Percentiles rank a stretch among this genome's conserved stretches.
Conservation (phyloP, 257 asterid genomes). For the Ilex aquifolium region DNA sequence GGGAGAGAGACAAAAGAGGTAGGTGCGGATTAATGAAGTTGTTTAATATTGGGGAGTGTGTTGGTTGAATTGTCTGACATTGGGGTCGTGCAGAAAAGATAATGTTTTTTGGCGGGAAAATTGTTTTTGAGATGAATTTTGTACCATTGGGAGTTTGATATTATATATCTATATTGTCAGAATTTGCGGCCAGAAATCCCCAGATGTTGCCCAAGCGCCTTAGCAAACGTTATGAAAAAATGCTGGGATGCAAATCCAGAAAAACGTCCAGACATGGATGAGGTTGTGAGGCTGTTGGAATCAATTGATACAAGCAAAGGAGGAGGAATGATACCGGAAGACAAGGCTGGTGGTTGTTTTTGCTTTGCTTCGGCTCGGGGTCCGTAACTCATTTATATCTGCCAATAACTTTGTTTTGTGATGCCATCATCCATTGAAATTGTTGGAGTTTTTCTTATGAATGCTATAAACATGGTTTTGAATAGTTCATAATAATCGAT, state of each 20-base stretch:
- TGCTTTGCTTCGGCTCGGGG: slow-evolving; percentile 76
- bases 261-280: slow-evolving; percentile 89
- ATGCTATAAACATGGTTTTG: slow-evolving; percentile 1
- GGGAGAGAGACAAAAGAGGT: too few species aligned
- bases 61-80: too few species aligned
- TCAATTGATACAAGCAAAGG: slow-evolving; percentile 86
- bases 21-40: too few species aligned
- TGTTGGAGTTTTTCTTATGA: neutral
- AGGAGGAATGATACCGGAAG: slow-evolving; percentile 93
- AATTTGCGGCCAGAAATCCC: slow-evolving; percentile 78
- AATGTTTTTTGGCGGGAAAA: too few species aligned
- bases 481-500: too few species aligned
- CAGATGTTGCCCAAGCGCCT: slow-evolving; percentile 69
- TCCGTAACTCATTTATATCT: slow-evolving; percentile 32
- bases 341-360: slow-evolving; percentile 59
- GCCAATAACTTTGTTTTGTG: neutral
- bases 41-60: too few species aligned
- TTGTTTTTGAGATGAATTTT: too few species aligned
- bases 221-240: slow-evolving; percentile 56
- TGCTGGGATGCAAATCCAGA: slow-evolving; percentile 83
- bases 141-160: neutral
- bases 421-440: too few species aligned
- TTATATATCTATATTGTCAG: slow-evolving; percentile 18
- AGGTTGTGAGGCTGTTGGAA: slow-evolving; percentile 69
- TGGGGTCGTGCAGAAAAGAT: too few species aligned